Evolutionary conservation across 1,139 yeast species (phyloP).

Genomic region (Pichia sp.): DNA sequence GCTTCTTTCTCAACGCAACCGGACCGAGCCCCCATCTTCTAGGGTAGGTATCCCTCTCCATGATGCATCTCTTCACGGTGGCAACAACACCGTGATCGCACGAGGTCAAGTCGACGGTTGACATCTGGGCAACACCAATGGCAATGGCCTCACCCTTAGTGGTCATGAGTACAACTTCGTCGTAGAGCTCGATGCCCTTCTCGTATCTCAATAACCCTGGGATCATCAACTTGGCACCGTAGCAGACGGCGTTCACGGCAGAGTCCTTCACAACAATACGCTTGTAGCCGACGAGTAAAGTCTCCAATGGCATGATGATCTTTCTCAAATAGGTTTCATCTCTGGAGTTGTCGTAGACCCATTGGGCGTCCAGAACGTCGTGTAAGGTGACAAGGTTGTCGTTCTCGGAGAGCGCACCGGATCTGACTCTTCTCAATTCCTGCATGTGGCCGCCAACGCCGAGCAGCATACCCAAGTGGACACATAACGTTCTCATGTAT

Average conservation of each 20-base stretch:
- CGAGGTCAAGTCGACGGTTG: constrained; percentile 91
- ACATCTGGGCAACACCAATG: constrained; percentile 97
- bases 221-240: constrained; percentile 98
- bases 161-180: constrained; percentile 96
- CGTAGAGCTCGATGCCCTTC: constrained; percentile 95
- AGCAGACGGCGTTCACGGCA: constrained; percentile 97
- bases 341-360: constrained; percentile 94
- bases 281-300: constrained; percentile 89
- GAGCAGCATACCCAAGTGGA: constrained; percentile 93
- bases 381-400: constrained; percentile 94
- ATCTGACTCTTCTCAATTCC: constrained; percentile 97
- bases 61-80: constrained; percentile 96
- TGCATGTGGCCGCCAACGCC: constrained; percentile 99
- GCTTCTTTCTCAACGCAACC: constrained; percentile 97
- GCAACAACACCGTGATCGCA: constrained; percentile 99
- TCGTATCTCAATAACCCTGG: constrained; percentile 98
- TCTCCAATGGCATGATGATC: constrained; percentile 92
- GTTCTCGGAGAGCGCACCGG: constrained; percentile 89
- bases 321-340: constrained; percentile 94
- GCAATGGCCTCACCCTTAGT: constrained; percentile 99
- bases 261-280: constrained; percentile 97
- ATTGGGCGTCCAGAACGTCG: constrained; percentile 97
- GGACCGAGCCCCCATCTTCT: constrained; percentile 99
- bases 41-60: constrained; percentile 99
- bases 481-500: constrained; percentile 98